Evolutionary conservation across 2,329 filamentous ascomycete genomes (phyloP), one percentile per base, ranked within the genome.

Genomic region (Boeremia exigua): DNA sequence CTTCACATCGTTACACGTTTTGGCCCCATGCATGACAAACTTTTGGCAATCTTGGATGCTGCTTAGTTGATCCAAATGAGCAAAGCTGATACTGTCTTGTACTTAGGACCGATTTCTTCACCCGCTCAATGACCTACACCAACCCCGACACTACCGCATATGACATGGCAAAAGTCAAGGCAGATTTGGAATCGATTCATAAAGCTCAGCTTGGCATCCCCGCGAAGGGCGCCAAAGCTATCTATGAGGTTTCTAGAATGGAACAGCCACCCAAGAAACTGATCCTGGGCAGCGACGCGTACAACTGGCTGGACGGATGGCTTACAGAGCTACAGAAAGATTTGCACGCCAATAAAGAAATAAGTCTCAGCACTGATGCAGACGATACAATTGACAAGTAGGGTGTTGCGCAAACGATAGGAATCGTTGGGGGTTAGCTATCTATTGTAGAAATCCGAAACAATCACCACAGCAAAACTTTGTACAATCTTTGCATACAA

Each of bases 161-260:
- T 23, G 32, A 46, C 23, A 46, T 46, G 43, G 36, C 43, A 15
- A 46, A 46, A 46, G 43, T 46, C 30, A 46, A 46, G 30, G 17
- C 30, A 2, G 10, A 36, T 36, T 30, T 46, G 12, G 11, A 46
- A 6, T 15, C n/a, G 17, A 5, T 46, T 36, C 43, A 46, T 17
- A 32, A 46, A 23, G 17, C 9, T 12, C 43, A 46, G 43, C 15
- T 29, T 8, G 43, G 43, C 11, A 15, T 33, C 32, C 43, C 43
- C 10, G 19, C 19, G 1, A 46, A 46, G 28, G 43, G 43, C 12
- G 43, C 43, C 19, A 46, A 46, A 36, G 43, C 43, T 36, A 46
- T 46, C 19, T 46, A 36, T 15, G 43, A 46, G 30, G 32, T 46
- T 11, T 36, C 43, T 7, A 17, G 27, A 17, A 36, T 36, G 43